Conservation (phyloP, 768 basidiomycete species). For the Amanita muscaria region DNA sequence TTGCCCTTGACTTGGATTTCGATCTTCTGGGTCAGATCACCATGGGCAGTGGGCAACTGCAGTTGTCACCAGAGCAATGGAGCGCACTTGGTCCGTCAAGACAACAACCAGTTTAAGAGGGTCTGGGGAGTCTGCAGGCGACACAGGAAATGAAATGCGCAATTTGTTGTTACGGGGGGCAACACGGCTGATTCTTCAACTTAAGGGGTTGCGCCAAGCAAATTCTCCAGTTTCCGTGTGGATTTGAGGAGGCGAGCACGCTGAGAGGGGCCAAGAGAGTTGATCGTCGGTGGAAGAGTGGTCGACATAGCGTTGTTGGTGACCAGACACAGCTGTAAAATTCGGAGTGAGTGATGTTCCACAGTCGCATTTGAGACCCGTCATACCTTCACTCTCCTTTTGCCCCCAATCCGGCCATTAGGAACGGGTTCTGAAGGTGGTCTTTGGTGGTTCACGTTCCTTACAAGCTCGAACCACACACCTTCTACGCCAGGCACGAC, state of each 20-base stretch:
- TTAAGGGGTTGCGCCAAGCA: conserved; percentile 38
- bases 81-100: conserved; percentile 77
- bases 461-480: conserved; percentile 77
- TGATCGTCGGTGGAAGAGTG: conserved; percentile 41
- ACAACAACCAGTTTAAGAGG: too few relatives aligned
- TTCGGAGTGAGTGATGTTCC: too few relatives aligned
- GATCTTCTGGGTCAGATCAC: conserved; percentile 89
- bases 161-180: too few relatives aligned
- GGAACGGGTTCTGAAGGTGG: too few relatives aligned
- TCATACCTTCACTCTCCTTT: too few relatives aligned
- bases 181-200: too few relatives aligned
- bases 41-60: conserved; percentile 91
- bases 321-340: too few relatives aligned
- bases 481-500: conserved; percentile 85
- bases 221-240: conserved; percentile 44
- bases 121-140: too few relatives aligned
- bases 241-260: conserved; percentile 47
- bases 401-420: too few relatives aligned
- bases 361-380: too few relatives aligned
- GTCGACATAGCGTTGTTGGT: too few relatives aligned
- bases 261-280: conserved; percentile 35
- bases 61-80: conserved; percentile 78
- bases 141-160: too few relatives aligned
- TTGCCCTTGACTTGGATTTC: conserved; percentile 83
- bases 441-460: conserved; percentile 74